These are phyloP conservation scores for Scheffersomyces parashehatae DNA, from an alignment of 1,139 yeast genomes.

Conservation along the genomic window DNA sequence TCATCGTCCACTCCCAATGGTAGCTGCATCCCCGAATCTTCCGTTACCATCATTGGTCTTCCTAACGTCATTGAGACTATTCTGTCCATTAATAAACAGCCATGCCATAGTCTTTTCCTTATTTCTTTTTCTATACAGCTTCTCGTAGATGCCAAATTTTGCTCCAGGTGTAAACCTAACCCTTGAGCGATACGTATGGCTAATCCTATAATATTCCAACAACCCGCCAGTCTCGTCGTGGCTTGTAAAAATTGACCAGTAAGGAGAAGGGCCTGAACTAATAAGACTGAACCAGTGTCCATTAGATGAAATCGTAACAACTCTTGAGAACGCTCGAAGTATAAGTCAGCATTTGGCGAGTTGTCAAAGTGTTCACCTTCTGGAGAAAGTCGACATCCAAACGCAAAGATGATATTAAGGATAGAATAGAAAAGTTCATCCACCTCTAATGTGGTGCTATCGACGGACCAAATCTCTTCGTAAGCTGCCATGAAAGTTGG, in stretches of 20 bases:
- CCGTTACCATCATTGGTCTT: constrained; percentile 13
- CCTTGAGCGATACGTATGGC: not conserved
- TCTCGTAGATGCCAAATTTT: constrained; percentile 6
- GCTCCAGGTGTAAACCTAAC: constrained; percentile 4
- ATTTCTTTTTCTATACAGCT: constrained; percentile 10
- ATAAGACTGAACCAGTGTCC: constrained; percentile 12
- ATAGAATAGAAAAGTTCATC: constrained; percentile 13
- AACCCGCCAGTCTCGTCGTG: constrained; percentile 13
- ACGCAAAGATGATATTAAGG: constrained; percentile 12
- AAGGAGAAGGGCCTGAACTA: constrained; percentile 12
- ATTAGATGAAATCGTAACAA: constrained; percentile 9
- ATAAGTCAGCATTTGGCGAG: constrained; percentile 7
- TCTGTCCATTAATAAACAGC: constrained; percentile 13
- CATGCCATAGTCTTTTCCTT: constrained; percentile 12
- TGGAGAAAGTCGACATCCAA: constrained; percentile 13
- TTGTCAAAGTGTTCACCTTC: constrained; percentile 3
- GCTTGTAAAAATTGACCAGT: constrained; percentile 14
- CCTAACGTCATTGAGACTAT: constrained; percentile 13
- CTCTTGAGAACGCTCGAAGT: constrained; percentile 12
- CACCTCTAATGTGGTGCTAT: constrained; percentile 2
- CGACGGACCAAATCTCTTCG: constrained; percentile 14
- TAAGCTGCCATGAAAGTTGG: constrained; percentile 22
- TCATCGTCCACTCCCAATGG: constrained; percentile 11
- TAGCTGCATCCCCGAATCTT: constrained; percentile 6
- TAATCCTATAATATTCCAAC: constrained; percentile 1